Base-by-base conservation (phyloP, 441 rosid genomes). In the Lepidium campestre region DNA sequence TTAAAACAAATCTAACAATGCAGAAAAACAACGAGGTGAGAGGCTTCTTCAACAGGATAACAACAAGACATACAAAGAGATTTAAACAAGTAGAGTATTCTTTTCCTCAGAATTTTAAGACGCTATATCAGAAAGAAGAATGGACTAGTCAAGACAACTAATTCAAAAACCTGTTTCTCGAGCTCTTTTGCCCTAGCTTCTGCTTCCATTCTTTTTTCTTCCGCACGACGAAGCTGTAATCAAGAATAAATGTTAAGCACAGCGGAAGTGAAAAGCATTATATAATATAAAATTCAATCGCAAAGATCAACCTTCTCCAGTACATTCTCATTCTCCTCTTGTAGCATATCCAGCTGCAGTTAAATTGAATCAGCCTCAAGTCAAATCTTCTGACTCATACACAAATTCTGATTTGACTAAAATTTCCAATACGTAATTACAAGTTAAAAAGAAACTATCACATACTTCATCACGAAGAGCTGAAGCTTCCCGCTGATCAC, bases 151-250 rank as follows among this genome's bases (percentile, higher is more conserved):
- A 36, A 65, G 57, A 32, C 12, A 20, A 68, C 7, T 23, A 7
- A 37, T 63, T 41, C 39, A 29, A 23, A 47, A 87, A 27, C 98
- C 97, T 95, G 98, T 82, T 90, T 95, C 84, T 95, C 98, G 52
- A 95, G 90, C 86, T 88, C 99, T 70, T 86, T 90, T 17, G 91
- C 89, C 78, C 97, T 86, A 52, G 98, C 95, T 78, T 90, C 97
- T 29, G 95, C 91, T 79, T 84, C 96, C 80, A 84, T 78, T 0
- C 84, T 75, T 62, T 70, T 77, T 63, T 75, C 81, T 72, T 80
- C 76, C 6, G 79, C 80, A 47, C 15, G 45, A 13, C 35, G 75
- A 67, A 80, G 79, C 83, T 75, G 72, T 44, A 70, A 44, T 50
- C 14, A 52, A 58, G 15, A 45, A 35, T 17, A 29, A 1, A 10